A percentile compares a stretch with the other conserved stretches of the same genome.
phyloP scores from a whole-genome alignment of 306 rosid species.

The Corylus heterophylla region DNA sequence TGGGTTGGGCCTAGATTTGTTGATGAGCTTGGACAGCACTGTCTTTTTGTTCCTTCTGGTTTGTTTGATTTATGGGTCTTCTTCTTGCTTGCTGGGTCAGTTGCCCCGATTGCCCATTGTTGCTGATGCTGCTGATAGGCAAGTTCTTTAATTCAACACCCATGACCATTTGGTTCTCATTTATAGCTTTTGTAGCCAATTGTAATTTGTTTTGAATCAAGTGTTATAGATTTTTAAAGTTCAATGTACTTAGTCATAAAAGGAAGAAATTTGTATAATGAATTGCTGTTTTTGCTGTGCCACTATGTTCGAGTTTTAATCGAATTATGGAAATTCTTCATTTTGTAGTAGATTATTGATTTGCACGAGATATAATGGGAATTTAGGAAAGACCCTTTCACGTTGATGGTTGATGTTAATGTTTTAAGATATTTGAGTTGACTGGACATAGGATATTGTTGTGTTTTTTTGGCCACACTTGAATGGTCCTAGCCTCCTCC shows the following conservation, averaged over 20 bases:
- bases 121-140: constrained; percentile 97
- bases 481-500: too few relatives aligned
- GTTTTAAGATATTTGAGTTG: constrained; percentile 6
- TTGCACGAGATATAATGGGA: background rate
- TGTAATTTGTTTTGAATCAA: constrained; percentile 14
- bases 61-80: constrained; percentile 80
- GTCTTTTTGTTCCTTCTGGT: constrained; percentile 80
- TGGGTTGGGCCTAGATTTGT: constrained; percentile 82
- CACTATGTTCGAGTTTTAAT: background rate
- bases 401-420: constrained; percentile 16
- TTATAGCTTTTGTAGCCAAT: constrained; percentile 36
- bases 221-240: constrained; percentile 12
- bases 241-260: constrained; percentile 18
- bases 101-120: constrained; percentile 88
- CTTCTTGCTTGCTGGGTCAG: constrained; percentile 89
- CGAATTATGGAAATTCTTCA: background rate
- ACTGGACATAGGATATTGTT: background rate
- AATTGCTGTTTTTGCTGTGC: background rate
- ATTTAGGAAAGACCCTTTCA: background rate
- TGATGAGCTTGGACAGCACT: constrained; percentile 95
- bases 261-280: constrained; percentile 14
- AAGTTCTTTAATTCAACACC: constrained; percentile 67
- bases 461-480: too few relatives aligned
- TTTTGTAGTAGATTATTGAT: background rate
- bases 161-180: background rate